phyloP scores from a whole-genome alignment of 306 rosid genomes.

The Cicer yamashitae region DNA sequence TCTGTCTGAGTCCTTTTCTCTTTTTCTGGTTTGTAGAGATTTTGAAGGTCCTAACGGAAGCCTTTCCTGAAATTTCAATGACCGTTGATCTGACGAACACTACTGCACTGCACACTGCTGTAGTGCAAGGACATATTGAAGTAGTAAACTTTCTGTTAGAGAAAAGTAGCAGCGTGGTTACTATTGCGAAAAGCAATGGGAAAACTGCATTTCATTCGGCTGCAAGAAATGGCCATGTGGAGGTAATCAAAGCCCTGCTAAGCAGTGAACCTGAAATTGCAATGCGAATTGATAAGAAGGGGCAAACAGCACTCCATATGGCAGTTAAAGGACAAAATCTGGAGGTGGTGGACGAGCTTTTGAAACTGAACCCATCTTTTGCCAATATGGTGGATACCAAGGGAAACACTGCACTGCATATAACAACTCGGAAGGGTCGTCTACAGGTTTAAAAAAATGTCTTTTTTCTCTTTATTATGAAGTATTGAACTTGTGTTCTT shows the following conservation, averaged over 20 bases:
- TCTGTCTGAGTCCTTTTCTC: constrained; percentile 35
- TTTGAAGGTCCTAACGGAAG: constrained; percentile 67
- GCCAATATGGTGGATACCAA: constrained; percentile 64
- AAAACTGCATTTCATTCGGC: constrained; percentile 86
- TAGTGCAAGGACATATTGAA: constrained; percentile 70
- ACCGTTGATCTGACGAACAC: constrained; percentile 78
- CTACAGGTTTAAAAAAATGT: constrained; percentile 54
- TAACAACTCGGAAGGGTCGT: constrained; percentile 72
- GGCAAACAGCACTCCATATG: constrained; percentile 89
- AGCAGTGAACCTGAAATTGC: constrained; percentile 64
- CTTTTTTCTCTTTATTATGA: neutral
- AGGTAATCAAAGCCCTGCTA: constrained; percentile 65
- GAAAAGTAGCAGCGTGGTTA: constrained; percentile 49
- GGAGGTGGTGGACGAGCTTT: constrained; percentile 66
- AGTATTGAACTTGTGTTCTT: constrained; percentile 23
- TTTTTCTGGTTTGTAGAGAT: constrained; percentile 58
- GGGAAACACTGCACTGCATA: constrained; percentile 79
- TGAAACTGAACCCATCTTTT: constrained; percentile 57
- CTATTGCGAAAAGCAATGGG: constrained; percentile 74
- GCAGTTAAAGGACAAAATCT: constrained; percentile 76
- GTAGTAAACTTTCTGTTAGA: constrained; percentile 68
- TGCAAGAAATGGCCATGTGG: constrained; percentile 73
- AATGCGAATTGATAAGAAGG: constrained; percentile 67
- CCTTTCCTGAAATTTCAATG: constrained; percentile 72
- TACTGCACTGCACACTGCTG: constrained; percentile 84